Base-by-base conservation (phyloP, 1,139 yeast species). In the Maudiozyma humilis region DNA sequence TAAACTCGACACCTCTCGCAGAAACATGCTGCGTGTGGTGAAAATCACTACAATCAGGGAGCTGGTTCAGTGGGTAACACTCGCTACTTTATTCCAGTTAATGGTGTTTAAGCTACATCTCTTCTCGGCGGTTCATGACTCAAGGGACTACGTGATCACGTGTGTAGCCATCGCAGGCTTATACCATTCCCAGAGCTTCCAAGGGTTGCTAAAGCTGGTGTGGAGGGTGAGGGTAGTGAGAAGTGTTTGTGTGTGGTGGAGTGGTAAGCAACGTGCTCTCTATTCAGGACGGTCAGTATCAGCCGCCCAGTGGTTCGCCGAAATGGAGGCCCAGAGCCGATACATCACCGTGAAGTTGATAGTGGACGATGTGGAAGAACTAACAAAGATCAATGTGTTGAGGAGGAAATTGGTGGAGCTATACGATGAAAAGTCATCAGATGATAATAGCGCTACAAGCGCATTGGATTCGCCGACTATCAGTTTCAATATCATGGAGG, bases 151-250 rank as follows among this genome's bases (percentile, higher is more conserved):
- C 35, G 18, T 41, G 5, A 14, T 47, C 2, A 27, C 42, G 8
- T 12, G 46, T 3, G 20, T 47, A 15, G 15, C 51, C 1, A 42
- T 49, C 6, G 46, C 47, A 1, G 6, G 45, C 32, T 38, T 51
- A 3, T 59, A 47, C 38, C 60, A 61, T 41, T 57, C 64, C 2
- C 46, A 47, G 19, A 57, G 62, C 56, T 48, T 52, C 27, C 64
- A 61, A 43, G 52, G 54, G 12, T 53, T 60, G 3, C 40, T 59
- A 15, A 48, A 47, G 41, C 44, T 61, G 17, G 43, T 56, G 32
- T 60, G 64, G 64, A 50, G 65, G 43, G 41, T 55, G 15, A 38
- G 51, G n/a, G 40, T 39, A 32, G 46, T 55, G 2, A 48, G 65
- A 32, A 50, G 38, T 12, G 16, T 47, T 6, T 56, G 53, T 33